Base-by-base conservation (phyloP, 345 rosid genomes). In the Stellera chamaejasme region DNA sequence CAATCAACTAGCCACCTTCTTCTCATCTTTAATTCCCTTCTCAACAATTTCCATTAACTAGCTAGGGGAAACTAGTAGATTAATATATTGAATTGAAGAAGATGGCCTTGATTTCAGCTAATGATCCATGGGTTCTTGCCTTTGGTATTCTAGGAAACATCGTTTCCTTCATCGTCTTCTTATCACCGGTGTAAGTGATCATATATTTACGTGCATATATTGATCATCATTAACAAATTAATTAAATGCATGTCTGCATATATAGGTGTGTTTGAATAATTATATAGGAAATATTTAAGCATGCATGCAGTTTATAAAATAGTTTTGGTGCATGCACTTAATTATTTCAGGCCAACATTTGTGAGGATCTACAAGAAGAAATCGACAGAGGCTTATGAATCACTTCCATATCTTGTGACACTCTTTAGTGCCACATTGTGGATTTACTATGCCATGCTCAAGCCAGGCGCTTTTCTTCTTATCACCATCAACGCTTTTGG, bases 301-400 rank as follows among this genome's bases (percentile, higher is more conserved):
- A 57, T 25, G 16, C 10, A 10, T 2, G 45, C 36, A 5, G 15
- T 12, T 28, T 16, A 3, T 7, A 6, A 19, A 19, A 19, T 19
- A 8, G 9, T 32, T 32, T 5, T 32, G 5, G 39, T 32, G 9
- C 7, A 7, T 2, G 2, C 9, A 32, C 23, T 32, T 32, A 32
- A 32, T 25, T 9, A 15, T 36, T 67, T 48, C 70, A 84, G 91
- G 45, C 82, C 91, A 60, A 81, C 91, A 10, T 81, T 81, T 57
- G 48, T 69, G n/a, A 74, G 83, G 64, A 65, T 84, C 4, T 71
- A 65, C 51, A 84, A 73, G 80, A 79, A 77, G 73, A 84, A 84
- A 73, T 74, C 80, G 11, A 81, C 85, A 14, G 80, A 84, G 74
- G 91, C 71, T n/a, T 84, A 79, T 48, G 77, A 79, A 23, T 77